phyloP scores from a whole-genome alignment of 768 basidiomycete genomes.

The Coprinellus aureogranulatus region DNA sequence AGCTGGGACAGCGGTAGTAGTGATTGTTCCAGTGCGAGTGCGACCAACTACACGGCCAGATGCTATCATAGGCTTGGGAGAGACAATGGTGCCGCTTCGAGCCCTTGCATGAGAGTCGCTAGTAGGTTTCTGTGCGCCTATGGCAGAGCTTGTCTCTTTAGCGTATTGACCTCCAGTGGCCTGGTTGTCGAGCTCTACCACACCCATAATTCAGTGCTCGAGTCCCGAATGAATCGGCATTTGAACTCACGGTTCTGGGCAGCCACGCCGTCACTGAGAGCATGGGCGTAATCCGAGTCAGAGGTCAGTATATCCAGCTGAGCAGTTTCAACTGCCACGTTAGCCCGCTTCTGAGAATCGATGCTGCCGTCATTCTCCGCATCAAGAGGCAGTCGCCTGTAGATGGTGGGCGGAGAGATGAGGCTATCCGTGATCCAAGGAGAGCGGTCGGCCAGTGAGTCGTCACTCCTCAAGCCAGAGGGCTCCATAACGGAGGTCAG shows the following conservation, averaged over 20 bases:
- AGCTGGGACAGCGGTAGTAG: neutral
- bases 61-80: neutral
- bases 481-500: slow-evolving; percentile 5
- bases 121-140: too few species aligned
- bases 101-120: neutral
- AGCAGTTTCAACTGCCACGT: too few species aligned
- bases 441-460: slow-evolving; percentile 3
- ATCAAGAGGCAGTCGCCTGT: slow-evolving; percentile 9
- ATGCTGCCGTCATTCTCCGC: too few species aligned
- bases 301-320: too few species aligned
- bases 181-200: too few species aligned
- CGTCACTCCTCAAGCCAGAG: neutral
- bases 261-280: too few species aligned
- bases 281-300: too few species aligned
- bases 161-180: neutral
- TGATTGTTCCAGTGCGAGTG: neutral
- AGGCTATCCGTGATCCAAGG: slow-evolving; percentile 43
- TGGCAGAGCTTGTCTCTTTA: neutral
- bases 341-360: too few species aligned
- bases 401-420: slow-evolving; percentile 40
- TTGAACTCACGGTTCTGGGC: too few species aligned
- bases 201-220: too few species aligned
- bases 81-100: neutral
- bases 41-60: neutral
- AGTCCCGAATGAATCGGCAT: too few species aligned